phyloP scores from a whole-genome alignment of 495 filamentous ascomycete genomes.

The Astrothelium macrocarpum region DNA sequence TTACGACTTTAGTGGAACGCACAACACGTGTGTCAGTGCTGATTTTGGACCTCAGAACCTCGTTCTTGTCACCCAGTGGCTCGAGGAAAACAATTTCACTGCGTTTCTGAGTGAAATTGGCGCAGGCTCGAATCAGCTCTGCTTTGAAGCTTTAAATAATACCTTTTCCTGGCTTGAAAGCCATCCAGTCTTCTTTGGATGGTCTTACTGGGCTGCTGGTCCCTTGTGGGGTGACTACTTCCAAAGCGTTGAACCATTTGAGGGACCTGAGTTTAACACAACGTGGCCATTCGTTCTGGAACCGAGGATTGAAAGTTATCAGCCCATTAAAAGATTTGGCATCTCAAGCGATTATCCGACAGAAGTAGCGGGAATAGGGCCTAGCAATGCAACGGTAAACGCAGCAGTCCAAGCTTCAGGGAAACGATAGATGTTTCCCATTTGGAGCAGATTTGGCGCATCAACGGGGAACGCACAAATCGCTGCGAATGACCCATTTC shows the following conservation, averaged over 20 bases:
- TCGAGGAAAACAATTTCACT: conserved; percentile 20
- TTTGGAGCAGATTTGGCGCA: neutral
- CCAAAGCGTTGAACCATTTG: neutral
- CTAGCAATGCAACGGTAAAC: neutral
- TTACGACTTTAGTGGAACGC: conserved; percentile 23
- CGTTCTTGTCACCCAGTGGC: conserved; percentile 20
- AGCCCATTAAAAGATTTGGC: conserved; percentile 6
- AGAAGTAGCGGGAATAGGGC: neutral
- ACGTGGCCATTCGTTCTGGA: conserved; percentile 3
- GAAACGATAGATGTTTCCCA: neutral
- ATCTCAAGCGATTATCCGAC: conserved; percentile 4
- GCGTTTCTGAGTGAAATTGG: conserved; percentile 25
- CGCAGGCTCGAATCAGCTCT: conserved; percentile 17
- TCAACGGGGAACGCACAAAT: conserved; percentile 62
- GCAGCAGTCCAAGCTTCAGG: neutral
- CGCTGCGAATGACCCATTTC: conserved; percentile 88
- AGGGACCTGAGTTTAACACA: conserved; percentile 2
- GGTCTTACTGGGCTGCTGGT: conserved; percentile 26
- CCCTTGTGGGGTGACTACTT: conserved; percentile 23
- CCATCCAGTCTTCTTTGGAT: conserved; percentile 21
- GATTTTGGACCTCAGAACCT: conserved; percentile 18
- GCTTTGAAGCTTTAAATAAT: conserved; percentile 15
- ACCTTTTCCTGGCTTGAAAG: conserved; percentile 14
- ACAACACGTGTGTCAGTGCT: conserved; percentile 15
- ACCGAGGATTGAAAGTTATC: conserved; percentile 1